phyloP scores from a whole-genome alignment of 2,329 filamentous ascomycete genomes.

The Aspergillus sp. region DNA sequence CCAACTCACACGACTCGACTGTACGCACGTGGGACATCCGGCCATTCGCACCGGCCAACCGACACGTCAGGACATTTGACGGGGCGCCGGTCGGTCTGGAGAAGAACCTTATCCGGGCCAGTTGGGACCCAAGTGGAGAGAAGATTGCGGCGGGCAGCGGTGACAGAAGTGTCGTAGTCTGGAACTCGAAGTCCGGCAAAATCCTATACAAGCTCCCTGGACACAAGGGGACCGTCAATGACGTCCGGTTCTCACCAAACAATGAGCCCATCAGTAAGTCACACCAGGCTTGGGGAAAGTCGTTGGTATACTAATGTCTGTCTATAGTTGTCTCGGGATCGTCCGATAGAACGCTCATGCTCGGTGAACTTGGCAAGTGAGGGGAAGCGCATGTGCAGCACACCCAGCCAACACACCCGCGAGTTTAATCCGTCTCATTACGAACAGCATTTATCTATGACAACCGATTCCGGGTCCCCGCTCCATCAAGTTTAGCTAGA shows the following conservation, averaged over 20 bases:
- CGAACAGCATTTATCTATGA: neutral
- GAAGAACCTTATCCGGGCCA: constrained; percentile 86
- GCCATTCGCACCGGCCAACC: constrained; percentile 86
- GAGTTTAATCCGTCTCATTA: neutral
- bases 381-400: neutral
- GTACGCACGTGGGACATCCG: constrained; percentile 95
- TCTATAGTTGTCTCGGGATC: constrained; percentile 78
- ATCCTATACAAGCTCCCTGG: constrained; percentile 92
- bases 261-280: constrained; percentile 84
- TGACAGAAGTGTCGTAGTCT: constrained; percentile 87
- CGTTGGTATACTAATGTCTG: constrained; percentile 10
- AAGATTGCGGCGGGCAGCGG: constrained; percentile 86
- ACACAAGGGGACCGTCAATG: constrained; percentile 93
- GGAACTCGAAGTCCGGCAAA: constrained; percentile 87
- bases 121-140: constrained; percentile 85
- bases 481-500: neutral
- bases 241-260: constrained; percentile 83
- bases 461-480: neutral
- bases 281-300: neutral
- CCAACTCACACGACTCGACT: constrained; percentile 91
- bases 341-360: constrained; percentile 80
- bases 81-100: constrained; percentile 86
- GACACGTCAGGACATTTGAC: constrained; percentile 84
- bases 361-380: constrained; percentile 77
- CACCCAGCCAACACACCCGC: neutral